A percentile compares a stretch with the other conserved stretches of the same genome.
Conservation (phyloP, 2,329 filamentous ascomycete genomes). For the Aurifilum marmelostoma region DNA sequence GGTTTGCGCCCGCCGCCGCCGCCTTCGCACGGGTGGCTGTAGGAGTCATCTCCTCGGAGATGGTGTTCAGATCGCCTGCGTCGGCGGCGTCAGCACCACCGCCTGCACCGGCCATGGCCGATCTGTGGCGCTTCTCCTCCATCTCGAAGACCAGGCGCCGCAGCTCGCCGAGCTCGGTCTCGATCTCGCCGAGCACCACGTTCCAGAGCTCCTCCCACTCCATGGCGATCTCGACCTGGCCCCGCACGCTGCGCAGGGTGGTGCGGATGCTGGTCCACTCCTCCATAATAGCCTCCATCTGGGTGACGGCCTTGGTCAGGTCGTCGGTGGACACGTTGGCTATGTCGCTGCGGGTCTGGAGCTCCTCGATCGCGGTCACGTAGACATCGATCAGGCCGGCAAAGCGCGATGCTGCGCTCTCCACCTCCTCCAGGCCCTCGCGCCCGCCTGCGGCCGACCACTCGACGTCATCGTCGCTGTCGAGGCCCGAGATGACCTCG, state of each 20-base stretch:
- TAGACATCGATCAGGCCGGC: conserved; percentile 91
- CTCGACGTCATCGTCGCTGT: conserved; percentile 96
- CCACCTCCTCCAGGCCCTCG: conserved; percentile 75
- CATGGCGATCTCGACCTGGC: conserved; percentile 95
- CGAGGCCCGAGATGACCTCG: conserved; percentile 84
- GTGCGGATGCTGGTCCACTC: conserved; percentile 85
- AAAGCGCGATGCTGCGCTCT: conserved; percentile 78
- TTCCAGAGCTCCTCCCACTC: conserved; percentile 99
- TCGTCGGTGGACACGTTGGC: conserved; percentile 69
- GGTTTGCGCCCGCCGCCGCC: conserved; percentile 57
- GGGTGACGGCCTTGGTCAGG: conserved; percentile 73
- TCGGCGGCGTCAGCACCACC: conserved; percentile 65
- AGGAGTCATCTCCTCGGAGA: conserved; percentile 82
- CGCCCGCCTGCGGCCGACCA: conserved; percentile 90
- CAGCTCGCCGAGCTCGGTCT: conserved; percentile 70
- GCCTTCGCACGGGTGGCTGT: conserved; percentile 53
- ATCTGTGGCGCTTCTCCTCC: conserved; percentile 91
- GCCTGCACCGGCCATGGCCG: conserved; percentile 56
- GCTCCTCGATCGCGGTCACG: conserved; percentile 87
- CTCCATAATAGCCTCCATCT: conserved; percentile 85
- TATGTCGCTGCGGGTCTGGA: conserved; percentile 81
- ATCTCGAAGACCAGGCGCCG: conserved; percentile 88
- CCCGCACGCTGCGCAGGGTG: conserved; percentile 78
- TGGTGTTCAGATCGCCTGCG: conserved; percentile 88
- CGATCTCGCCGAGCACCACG: conserved; percentile 89